Evolutionary conservation across 1,284 basidiomycete species (phyloP).

Genomic region (Apiotrichum brassicae): DNA sequence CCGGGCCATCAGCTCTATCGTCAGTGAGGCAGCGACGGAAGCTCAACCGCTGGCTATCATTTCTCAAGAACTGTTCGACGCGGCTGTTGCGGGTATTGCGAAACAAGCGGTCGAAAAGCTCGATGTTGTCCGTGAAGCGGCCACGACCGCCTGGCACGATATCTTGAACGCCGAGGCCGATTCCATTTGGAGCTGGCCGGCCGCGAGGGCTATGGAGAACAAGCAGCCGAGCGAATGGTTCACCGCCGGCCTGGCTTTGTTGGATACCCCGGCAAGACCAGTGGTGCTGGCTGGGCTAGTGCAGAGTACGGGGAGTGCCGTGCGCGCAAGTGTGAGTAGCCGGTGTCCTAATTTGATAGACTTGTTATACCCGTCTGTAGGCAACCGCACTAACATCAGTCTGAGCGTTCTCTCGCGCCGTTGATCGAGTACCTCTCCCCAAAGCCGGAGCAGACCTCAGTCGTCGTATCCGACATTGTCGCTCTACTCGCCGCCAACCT

Average conservation of each 20-base stretch:
- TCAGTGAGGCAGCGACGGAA: constrained; percentile 13
- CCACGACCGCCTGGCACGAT: constrained; percentile 56
- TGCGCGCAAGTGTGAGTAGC: constrained; percentile 67
- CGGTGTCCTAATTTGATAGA: background rate
- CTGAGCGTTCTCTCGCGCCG: constrained; percentile 60
- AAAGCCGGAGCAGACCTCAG: constrained; percentile 50
- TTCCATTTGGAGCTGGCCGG: constrained; percentile 7
- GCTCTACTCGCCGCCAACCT: constrained; percentile 51
- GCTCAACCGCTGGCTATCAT: constrained; percentile 42
- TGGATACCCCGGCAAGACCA: constrained; percentile 18
- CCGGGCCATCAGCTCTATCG: constrained; percentile 41
- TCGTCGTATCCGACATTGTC: constrained; percentile 55
- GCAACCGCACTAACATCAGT: constrained; percentile 48
- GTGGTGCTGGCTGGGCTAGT: constrained; percentile 66
- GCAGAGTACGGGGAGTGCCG: constrained; percentile 69
- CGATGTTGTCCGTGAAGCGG: constrained; percentile 76
- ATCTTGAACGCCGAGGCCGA: constrained; percentile 8
- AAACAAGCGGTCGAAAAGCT: constrained; percentile 88
- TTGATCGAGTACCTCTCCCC: constrained; percentile 51
- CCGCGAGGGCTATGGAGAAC: constrained; percentile 1
- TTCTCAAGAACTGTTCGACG: constrained; percentile 55
- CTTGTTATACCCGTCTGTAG: too few relatives aligned
- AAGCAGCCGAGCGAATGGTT: constrained; percentile 8
- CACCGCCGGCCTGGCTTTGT: constrained; percentile 4
- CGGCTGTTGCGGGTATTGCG: constrained; percentile 61